phyloP scores from a whole-genome alignment of 176 grass and related monocot genomes.

The Carex scoparia region DNA sequence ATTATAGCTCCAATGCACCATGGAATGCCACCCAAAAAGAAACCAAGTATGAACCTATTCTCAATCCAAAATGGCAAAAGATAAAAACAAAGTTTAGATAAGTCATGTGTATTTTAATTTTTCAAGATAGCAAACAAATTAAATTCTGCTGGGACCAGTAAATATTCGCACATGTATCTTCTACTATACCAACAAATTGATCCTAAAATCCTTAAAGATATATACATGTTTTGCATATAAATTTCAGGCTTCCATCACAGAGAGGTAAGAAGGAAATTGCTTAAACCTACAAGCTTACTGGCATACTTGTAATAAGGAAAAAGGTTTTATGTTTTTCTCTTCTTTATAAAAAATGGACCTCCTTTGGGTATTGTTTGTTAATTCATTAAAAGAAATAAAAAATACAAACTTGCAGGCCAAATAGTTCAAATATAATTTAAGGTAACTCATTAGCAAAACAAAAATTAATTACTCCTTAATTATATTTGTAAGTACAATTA shows the following conservation, averaged over 20 bases:
- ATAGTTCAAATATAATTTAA: too few relatives aligned
- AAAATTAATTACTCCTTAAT: background rate
- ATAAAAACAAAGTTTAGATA: background rate
- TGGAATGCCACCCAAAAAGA: conserved; percentile 76
- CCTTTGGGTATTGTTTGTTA: background rate
- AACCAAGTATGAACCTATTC: conserved; percentile 73
- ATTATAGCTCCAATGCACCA: conserved; percentile 84
- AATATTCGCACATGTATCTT: too few relatives aligned
- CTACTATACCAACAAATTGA: background rate
- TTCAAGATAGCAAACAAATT: background rate
- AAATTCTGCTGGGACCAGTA: background rate
- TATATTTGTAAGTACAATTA: background rate
- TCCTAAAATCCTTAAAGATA: background rate
- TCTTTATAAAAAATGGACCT: too few relatives aligned
- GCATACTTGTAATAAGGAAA: background rate
- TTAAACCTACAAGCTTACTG: background rate
- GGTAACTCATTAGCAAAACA: background rate
- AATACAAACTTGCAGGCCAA: too few relatives aligned
- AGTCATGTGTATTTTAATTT: background rate
- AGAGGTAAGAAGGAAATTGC: background rate
- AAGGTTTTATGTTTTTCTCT: too few relatives aligned
- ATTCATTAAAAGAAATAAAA: too few relatives aligned
- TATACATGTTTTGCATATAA: background rate
- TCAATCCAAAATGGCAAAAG: background rate
- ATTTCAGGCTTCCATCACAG: background rate